phyloP scores from a whole-genome alignment of 495 filamentous ascomycete species.

The Tuber melanosporum region DNA sequence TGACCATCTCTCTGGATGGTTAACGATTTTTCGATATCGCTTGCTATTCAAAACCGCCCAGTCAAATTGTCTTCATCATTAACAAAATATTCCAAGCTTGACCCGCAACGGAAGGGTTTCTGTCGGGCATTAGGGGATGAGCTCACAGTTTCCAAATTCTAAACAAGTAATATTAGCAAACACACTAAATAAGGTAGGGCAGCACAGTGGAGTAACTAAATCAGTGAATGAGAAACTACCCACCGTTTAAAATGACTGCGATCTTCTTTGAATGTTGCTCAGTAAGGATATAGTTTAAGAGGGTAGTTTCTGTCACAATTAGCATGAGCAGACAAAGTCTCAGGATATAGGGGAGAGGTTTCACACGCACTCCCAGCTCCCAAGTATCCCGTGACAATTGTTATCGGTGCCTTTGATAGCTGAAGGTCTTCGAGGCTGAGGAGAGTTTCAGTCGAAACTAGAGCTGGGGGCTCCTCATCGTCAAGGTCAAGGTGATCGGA shows the following conservation, averaged over 20 bases:
- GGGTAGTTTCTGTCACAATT: conserved; percentile 59
- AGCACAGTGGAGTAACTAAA: conserved; percentile 14
- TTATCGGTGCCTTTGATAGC: conserved; percentile 71
- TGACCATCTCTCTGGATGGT: conserved; percentile 80
- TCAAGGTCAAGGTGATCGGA: conserved; percentile 54
- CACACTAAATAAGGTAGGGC: not conserved
- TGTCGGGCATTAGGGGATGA: not conserved
- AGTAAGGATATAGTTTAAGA: conserved; percentile 90
- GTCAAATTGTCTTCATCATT: conserved; percentile 7
- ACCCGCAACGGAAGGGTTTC: not conserved
- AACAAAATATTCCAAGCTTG: not conserved
- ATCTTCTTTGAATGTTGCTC: conserved; percentile 95
- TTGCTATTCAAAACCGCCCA: conserved; percentile 49
- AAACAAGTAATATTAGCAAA: conserved; percentile 27
- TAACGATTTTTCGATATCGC: conserved; percentile 89
- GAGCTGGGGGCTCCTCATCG: conserved; percentile 64
- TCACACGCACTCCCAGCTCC: conserved; percentile 63
- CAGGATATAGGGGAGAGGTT: not conserved
- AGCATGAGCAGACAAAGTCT: not conserved
- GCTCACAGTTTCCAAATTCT: conserved; percentile 93
- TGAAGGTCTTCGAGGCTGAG: conserved; percentile 15
- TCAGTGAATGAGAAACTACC: not conserved
- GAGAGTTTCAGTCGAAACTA: conserved; percentile 53
- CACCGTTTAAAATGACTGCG: conserved; percentile 93
- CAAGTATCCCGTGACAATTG: conserved; percentile 86